Base-by-base conservation (phyloP, 129 eudicot species). In the Calendula officinalis region DNA sequence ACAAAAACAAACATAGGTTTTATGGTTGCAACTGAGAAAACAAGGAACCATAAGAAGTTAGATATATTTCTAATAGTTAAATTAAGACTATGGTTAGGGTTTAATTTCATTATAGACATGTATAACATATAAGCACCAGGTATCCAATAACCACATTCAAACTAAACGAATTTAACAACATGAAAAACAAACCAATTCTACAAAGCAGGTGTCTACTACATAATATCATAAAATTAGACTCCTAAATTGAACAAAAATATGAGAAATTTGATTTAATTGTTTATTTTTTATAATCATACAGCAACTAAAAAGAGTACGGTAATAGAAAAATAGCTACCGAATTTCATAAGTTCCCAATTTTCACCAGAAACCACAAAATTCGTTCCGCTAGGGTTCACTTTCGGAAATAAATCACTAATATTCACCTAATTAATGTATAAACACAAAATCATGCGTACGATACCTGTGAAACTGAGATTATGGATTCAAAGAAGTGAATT, bases 341-440 rank as follows among this genome's bases (percentile, higher is more conserved):
- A 4, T 13, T 36, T 48, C 58, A 15, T 16, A 48, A 66, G 16
- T 13, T 48, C 35, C 36, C 7, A 64, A n/a, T 7, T 13, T 64
- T 48, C 47, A 65, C 36, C 1, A 14, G 22, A 16, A 68, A 56
- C 51, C 67, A 47, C 48, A 5, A 32, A 38, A 60, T 60, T 60
- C 61, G 51, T 27, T 69, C 17, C 36, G 47, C 22, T 68, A 66
- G 70, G 57, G 46, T 51, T 52, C 37, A 56, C 30, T 15, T 22
- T 22, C 30, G 30, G 30, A 22, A 22, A 22, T 27, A 14, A 67
- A 67, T 67, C 51, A 42, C 41, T 4, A 67, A 41, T 5, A 8
- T n/a, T 67, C 32, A 46, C 53, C 53, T 10, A 22, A 22, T 40
- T 12, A 13, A 40, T 22, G 35, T 47, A 47, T 36, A 48, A 60